phyloP scores from a whole-genome alignment of 805 yeast species.

The Cyberlindnera maritima region DNA sequence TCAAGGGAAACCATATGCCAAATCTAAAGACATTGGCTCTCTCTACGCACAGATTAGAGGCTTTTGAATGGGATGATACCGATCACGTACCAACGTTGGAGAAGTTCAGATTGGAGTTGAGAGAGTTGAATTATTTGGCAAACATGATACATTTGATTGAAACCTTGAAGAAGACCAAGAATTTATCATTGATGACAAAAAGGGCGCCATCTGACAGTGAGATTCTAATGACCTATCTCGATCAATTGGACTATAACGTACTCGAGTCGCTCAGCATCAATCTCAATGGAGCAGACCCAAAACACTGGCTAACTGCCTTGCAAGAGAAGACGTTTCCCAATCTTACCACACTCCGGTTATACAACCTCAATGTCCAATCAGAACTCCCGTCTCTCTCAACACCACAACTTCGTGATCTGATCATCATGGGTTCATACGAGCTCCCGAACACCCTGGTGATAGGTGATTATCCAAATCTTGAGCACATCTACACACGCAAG shows the following conservation, averaged over 20 bases:
- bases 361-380: not conserved
- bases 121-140: not conserved
- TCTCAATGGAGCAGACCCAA: not conserved
- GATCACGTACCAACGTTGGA: slow-evolving; percentile 1
- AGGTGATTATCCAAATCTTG: not conserved
- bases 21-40: slow-evolving; percentile 5
- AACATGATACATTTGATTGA: slow-evolving; percentile 8
- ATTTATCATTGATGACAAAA: slow-evolving; percentile 8
- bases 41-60: not conserved
- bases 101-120: slow-evolving; percentile 10
- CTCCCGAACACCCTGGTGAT: not conserved
- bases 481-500: not conserved
- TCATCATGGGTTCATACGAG: not conserved
- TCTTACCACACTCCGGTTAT: not conserved
- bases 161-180: not conserved
- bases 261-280: not conserved
- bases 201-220: not conserved
- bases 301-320: not conserved
- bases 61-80: not conserved
- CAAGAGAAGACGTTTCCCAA: too few relatives aligned
- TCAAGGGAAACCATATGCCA: slow-evolving; percentile 8
- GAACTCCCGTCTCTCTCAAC: not conserved
- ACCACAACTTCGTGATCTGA: not conserved
- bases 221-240: not conserved
- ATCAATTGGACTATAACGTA: not conserved